These are phyloP conservation scores for Rhododendron ovatum DNA, from an alignment of 148 eudicot species.

Conservation along the genomic window DNA sequence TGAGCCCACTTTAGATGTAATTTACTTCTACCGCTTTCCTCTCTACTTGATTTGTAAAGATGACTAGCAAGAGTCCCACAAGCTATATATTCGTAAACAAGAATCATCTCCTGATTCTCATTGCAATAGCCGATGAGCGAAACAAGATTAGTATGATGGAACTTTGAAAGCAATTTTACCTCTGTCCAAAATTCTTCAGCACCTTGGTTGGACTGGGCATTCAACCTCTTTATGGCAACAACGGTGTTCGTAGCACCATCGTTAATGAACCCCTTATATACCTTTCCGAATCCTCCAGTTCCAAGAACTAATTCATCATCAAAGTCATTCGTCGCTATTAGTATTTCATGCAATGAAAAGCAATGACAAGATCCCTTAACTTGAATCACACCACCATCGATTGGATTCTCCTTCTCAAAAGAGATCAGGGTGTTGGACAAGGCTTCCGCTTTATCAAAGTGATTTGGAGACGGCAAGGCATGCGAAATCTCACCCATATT, in stretches of 20 bases:
- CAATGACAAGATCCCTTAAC: neutral
- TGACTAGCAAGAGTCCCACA: neutral
- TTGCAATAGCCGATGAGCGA: neutral
- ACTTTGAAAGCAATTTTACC: neutral
- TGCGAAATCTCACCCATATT: too few relatives aligned
- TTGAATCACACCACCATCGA: neutral
- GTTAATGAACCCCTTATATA: neutral
- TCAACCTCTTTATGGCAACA: neutral
- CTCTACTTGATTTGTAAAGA: neutral
- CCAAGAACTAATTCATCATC: neutral
- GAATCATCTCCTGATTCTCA: neutral
- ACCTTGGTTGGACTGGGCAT: neutral
- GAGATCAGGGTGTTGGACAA: too few relatives aligned
- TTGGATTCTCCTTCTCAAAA: neutral
- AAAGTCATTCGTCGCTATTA: too few relatives aligned
- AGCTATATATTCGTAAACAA: neutral
- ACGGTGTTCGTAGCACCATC: neutral
- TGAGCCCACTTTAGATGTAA: neutral
- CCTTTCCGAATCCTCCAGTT: neutral
- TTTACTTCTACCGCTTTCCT: neutral
- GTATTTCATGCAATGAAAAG: neutral
- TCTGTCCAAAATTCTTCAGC: neutral
- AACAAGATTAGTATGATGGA: neutral
- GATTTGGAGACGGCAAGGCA: too few relatives aligned
- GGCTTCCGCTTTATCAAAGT: too few relatives aligned